Conservation (phyloP, 179 eudicot genomes). For the Silene vulgaris region DNA sequence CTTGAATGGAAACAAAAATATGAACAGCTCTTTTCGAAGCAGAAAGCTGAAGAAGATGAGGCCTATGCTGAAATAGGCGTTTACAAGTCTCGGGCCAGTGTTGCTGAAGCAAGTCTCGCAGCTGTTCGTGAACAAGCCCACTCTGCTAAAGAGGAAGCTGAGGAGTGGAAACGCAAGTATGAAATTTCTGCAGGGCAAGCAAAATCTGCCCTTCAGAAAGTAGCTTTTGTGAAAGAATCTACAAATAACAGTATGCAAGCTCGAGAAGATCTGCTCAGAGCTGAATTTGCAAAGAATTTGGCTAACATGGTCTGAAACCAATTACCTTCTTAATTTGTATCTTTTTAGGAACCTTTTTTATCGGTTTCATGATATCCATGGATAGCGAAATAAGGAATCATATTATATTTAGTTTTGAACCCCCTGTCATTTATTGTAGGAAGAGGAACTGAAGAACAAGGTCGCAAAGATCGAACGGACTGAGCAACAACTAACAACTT, state of each 20-base stretch:
- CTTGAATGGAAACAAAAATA: slow-evolving; percentile 77
- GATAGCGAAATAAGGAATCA: neutral
- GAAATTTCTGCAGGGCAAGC: slow-evolving; percentile 73
- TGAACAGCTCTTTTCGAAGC: slow-evolving; percentile 56
- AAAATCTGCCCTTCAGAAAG: slow-evolving; percentile 83
- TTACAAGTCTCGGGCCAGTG: slow-evolving; percentile 69
- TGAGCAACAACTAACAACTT: slow-evolving; percentile 71
- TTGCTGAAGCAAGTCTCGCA: slow-evolving; percentile 90
- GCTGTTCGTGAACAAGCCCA: slow-evolving; percentile 82
- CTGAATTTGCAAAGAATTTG: slow-evolving; percentile 54
- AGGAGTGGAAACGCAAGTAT: slow-evolving; percentile 92
- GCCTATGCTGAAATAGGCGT: slow-evolving; percentile 53
- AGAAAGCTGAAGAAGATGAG: slow-evolving; percentile 72
- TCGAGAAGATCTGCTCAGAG: slow-evolving; percentile 78
- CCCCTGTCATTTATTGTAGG: slow-evolving; percentile 41
- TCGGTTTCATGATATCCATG: neutral
- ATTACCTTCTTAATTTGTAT: slow-evolving; percentile 5
- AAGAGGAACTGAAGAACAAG: slow-evolving; percentile 71
- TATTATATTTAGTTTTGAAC: neutral
- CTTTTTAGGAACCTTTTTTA: neutral
- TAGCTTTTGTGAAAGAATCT: slow-evolving; percentile 66
- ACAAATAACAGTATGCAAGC: slow-evolving; percentile 63
- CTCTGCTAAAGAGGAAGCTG: slow-evolving; percentile 92
- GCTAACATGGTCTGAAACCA: slow-evolving; percentile 57
- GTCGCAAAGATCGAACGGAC: slow-evolving; percentile 55